phyloP scores from a whole-genome alignment of 768 basidiomycete species.

The Saitozyma sp. region DNA sequence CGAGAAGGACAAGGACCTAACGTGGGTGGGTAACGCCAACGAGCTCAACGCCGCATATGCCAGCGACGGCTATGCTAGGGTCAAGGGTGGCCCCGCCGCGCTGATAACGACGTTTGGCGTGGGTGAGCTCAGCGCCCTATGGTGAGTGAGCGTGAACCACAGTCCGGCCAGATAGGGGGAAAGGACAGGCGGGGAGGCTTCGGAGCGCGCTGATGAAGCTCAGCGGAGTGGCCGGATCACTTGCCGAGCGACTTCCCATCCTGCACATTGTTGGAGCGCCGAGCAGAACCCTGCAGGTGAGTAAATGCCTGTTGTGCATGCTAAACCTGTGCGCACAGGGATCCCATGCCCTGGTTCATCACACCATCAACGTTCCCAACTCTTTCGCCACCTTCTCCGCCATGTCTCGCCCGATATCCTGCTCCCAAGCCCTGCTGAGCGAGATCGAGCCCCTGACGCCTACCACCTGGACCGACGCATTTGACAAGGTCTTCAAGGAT shows the following conservation, averaged over 20 bases:
- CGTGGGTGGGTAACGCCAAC: constrained; percentile 76
- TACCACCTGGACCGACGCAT: constrained; percentile 62
- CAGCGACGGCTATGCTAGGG: constrained; percentile 87
- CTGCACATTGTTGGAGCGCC: constrained; percentile 85
- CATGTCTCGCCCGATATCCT: constrained; percentile 73
- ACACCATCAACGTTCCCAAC: constrained; percentile 81
- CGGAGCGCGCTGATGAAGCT: constrained; percentile 72
- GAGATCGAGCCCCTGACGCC: constrained; percentile 52
- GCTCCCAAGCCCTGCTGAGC: constrained; percentile 65
- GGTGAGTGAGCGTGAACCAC: constrained; percentile 18
- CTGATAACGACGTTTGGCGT: constrained; percentile 80
- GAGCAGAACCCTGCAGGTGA: constrained; percentile 68
- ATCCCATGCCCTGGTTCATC: constrained; percentile 64
- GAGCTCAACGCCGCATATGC: constrained; percentile 66
- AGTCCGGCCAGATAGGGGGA: too few relatives aligned
- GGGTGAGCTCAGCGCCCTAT: constrained; percentile 82
- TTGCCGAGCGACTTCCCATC: constrained; percentile 81
- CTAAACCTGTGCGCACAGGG: not conserved
- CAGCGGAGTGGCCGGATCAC: constrained; percentile 62
- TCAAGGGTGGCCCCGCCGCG: constrained; percentile 62
- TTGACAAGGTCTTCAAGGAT: constrained; percentile 73
- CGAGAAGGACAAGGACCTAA: constrained; percentile 72
- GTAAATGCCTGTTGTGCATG: not conserved
- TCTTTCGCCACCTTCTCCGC: constrained; percentile 73
- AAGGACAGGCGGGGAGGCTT: constrained; percentile 57